Conservation (phyloP, 2,329 filamentous ascomycete species). For the Parafenestella ontariensis region DNA sequence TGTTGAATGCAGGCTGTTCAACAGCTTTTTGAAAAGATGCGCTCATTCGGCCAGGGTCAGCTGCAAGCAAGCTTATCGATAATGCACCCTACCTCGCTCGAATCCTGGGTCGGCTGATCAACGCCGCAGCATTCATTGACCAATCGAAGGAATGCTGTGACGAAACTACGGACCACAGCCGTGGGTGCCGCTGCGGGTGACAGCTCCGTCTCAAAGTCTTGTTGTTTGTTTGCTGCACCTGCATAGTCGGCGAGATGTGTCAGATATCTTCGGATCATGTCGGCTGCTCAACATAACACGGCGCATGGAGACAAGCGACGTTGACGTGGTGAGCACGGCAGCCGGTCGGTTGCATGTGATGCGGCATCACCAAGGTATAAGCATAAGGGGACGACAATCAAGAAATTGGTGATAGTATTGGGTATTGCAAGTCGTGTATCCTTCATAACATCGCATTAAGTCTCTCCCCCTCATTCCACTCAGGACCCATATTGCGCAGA, state of each 20-base stretch:
- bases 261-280: no score
- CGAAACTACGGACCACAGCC: neutral
- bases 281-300: neutral
- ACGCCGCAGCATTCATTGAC: conserved; percentile 27
- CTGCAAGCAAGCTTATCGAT: conserved; percentile 31
- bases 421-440: conserved; percentile 45
- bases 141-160: conserved; percentile 22
- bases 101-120: conserved; percentile 32
- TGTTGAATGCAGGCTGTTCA: conserved; percentile 27
- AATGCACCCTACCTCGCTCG: conserved; percentile 20
- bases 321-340: neutral
- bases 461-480: conserved; percentile 27
- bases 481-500: conserved; percentile 21
- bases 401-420: conserved; percentile 27
- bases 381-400: neutral
- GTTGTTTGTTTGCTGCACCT: neutral
- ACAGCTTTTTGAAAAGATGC: conserved; percentile 22
- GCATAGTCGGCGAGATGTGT: no score
- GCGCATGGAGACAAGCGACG: neutral
- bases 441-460: conserved; percentile 47
- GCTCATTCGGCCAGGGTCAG: conserved; percentile 29
- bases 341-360: neutral
- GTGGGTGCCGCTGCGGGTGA: conserved; percentile 1
- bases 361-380: neutral
- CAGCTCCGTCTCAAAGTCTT: conserved; percentile 8